Evolutionary conservation across 2,329 filamentous ascomycete species (phyloP), one percentile per base, ranked within the genome.

Genomic region (Arthrinium phaeospermum): DNA sequence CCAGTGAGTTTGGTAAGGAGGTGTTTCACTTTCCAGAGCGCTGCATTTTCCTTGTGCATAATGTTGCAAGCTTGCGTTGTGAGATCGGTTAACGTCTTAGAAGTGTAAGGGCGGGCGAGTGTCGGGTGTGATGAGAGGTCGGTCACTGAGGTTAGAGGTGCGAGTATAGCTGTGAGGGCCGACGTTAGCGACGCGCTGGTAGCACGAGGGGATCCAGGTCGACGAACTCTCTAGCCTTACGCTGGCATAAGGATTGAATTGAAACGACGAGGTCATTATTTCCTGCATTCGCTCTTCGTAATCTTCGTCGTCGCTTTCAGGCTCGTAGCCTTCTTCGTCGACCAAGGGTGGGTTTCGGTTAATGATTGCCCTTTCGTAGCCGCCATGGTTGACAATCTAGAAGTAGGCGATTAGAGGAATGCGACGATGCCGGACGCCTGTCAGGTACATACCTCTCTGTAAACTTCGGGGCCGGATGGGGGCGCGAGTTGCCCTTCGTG

Each of bases 241-340:
- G 70, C 91, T 90, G 69, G 91, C 88, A 79, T 95, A 96, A 0
- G 93, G 93, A 76, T 96, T 91, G 69, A 92, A 87, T 75, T 93
- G 91, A 47, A 91, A 88, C n/a, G 91, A 90, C 4, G 88, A 83
- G 67, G 89, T 86, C 68, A 89, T 84, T 57, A 91, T 91, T 68
- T 91, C 89, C 74, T 88, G 87, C 30, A 90, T 81, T 72, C 87
- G 88, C 57, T 91, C 89, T 73, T 91, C 89, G 72, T 93, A 91
- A 72, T 94, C 92, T 74, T 93, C 91, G 73, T 94, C 92, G 74
- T 92, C 91, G 79, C 90, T 92, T 57, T 94, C 91, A 71, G 94
- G 85, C 74, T 94, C 91, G 79, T 93, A 94, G 74, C 93, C 93
- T 76, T 96, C 93, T 67, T 94, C 91, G 82, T 96, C 93, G 75